A percentile compares a stretch with the other conserved stretches of the same genome.
phyloP scores from a whole-genome alignment of 192 early-diverging fungal genomes.

The Spinellus fusiger region DNA sequence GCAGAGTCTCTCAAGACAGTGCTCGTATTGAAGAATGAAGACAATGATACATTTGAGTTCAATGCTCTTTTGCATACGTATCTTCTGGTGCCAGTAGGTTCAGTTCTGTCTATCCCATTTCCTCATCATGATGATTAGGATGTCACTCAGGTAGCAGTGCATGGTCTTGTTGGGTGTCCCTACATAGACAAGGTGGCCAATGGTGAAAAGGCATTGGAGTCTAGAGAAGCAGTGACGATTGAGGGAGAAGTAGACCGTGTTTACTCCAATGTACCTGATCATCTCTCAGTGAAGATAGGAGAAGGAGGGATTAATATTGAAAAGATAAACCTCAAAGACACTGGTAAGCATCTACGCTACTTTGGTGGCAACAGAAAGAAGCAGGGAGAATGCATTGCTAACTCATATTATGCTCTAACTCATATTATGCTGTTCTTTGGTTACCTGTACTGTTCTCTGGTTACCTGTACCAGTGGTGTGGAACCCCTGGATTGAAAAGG shows the following conservation, averaged over 20 bases:
- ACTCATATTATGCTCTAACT: neutral
- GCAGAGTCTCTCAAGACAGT: constrained; percentile 66
- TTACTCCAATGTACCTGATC: constrained; percentile 60
- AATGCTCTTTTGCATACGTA: constrained; percentile 94
- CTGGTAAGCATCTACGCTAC: no score
- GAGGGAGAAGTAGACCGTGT: constrained; percentile 79
- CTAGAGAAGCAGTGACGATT: constrained; percentile 51
- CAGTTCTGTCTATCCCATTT: neutral
- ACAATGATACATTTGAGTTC: constrained; percentile 65
- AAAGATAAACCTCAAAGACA: constrained; percentile 29
- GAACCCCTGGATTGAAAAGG: constrained; percentile 95
- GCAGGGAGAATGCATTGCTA: neutral
- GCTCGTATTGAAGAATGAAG: constrained; percentile 73
- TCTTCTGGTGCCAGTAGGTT: constrained; percentile 56
- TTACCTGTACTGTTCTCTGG: neutral
- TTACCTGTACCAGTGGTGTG: constrained; percentile 64
- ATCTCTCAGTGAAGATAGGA: constrained; percentile 26
- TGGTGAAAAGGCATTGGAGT: constrained; percentile 35
- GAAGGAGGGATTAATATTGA: constrained; percentile 20
- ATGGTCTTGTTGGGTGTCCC: constrained; percentile 52
- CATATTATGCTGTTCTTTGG: neutral
- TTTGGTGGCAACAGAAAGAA: no score
- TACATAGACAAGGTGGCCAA: constrained; percentile 72
- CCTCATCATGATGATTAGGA: constrained; percentile 29
- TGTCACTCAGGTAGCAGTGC: constrained; percentile 54